Evolutionary conservation across 495 filamentous ascomycete genomes (phyloP).

Genomic region (Bacidia rubella): DNA sequence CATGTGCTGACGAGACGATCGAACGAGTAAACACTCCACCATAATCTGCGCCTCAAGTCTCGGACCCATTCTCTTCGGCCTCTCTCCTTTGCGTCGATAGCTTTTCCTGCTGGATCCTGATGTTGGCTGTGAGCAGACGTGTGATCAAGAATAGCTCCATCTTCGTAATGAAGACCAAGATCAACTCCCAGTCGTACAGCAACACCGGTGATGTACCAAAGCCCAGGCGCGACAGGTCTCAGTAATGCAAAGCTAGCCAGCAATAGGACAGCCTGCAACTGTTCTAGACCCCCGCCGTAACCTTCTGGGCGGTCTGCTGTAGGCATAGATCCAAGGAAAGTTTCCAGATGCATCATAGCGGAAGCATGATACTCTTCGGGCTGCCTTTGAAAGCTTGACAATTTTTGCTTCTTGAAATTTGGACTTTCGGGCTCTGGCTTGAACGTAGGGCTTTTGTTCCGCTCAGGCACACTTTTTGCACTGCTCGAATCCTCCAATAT

Average conservation of each 20-base stretch:
- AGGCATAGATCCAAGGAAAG: constrained; percentile 58
- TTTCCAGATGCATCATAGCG: constrained; percentile 81
- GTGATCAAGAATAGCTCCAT: constrained; percentile 56
- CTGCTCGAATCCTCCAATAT: constrained; percentile 57
- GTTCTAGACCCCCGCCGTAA: constrained; percentile 70
- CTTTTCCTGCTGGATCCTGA: background rate
- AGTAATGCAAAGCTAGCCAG: constrained; percentile 84
- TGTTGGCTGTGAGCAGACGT: constrained; percentile 13
- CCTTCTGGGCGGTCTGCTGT: constrained; percentile 41
- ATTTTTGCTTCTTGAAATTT: constrained; percentile 35
- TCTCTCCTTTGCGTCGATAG: constrained; percentile 43
- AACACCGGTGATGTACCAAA: constrained; percentile 96
- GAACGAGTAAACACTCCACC: constrained; percentile 95
- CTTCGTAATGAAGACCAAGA: constrained; percentile 85
- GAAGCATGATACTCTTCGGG: constrained; percentile 94
- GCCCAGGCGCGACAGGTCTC: constrained; percentile 76
- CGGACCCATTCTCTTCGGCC: constrained; percentile 76
- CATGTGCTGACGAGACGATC: constrained; percentile 86
- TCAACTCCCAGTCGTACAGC: constrained; percentile 83
- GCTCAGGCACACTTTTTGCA: constrained; percentile 26
- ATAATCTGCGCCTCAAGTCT: constrained; percentile 73
- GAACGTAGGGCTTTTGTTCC: constrained; percentile 21
- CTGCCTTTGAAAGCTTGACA: constrained; percentile 57
- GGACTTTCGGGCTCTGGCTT: constrained; percentile 27
- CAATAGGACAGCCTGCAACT: constrained; percentile 81